These are phyloP conservation scores for Teratosphaeriaceae sp. DNA, from an alignment of 2,329 filamentous ascomycete species.

Conservation along the genomic window DNA sequence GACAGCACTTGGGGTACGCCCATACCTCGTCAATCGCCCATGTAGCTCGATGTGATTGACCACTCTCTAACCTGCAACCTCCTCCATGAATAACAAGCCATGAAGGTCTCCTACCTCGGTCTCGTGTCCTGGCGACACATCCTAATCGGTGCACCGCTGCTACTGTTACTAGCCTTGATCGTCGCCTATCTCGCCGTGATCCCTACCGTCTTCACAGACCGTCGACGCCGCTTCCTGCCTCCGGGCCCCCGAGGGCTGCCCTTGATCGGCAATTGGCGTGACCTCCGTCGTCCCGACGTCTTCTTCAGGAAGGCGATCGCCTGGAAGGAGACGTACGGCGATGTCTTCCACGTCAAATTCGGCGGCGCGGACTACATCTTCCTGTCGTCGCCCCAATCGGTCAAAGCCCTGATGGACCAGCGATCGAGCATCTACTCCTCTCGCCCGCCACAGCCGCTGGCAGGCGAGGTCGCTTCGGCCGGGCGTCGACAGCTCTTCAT, in stretches of 20 bases:
- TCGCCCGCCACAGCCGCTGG: background rate
- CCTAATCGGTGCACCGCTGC: no score
- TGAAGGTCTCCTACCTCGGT: no score
- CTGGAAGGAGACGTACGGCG: conserved; percentile 33
- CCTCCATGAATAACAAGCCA: no score
- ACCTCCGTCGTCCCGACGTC: conserved; percentile 13
- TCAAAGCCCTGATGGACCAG: conserved; percentile 35
- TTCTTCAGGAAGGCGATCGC: conserved; percentile 8
- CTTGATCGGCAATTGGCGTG: conserved; percentile 34
- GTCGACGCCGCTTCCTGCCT: conserved; percentile 29
- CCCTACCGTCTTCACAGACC: conserved; percentile 19
- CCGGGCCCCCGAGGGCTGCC: conserved; percentile 35
- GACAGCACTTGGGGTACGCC: background rate
- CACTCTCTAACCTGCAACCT: no score
- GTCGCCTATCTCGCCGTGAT: no score
- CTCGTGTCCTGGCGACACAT: no score
- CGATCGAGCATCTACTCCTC: conserved; percentile 12
- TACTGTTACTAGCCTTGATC: no score
- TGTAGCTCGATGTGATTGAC: no score
- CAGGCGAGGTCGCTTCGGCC: conserved; percentile 2
- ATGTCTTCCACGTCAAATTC: conserved; percentile 35
- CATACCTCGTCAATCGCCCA: background rate
- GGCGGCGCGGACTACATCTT: conserved; percentile 36
- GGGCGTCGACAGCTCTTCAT: conserved; percentile 11
- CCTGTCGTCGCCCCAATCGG: conserved; percentile 24